Evolutionary conservation across 345 rosid genomes (phyloP).

Genomic region (Streptanthus diversifolius): DNA sequence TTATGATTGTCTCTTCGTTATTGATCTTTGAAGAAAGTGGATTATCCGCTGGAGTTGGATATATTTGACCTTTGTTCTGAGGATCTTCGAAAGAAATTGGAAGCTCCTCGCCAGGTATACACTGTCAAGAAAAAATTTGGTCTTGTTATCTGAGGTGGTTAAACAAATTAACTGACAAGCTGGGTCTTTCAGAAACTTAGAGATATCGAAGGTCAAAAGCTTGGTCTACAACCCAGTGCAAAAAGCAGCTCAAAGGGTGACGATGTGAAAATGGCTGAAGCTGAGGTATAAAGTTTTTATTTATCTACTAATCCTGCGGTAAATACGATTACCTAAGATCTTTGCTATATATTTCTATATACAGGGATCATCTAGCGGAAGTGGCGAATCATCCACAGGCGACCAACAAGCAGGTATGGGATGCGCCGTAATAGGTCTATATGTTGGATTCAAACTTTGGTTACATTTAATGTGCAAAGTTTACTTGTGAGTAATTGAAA

Average conservation of each 20-base stretch:
- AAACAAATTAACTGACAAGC: slow-evolving; percentile 2
- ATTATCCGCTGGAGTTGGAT: slow-evolving; percentile 91
- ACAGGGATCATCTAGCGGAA: slow-evolving; percentile 62
- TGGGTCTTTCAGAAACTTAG: slow-evolving; percentile 55
- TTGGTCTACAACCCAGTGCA: slow-evolving; percentile 63
- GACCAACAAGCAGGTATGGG: slow-evolving; percentile 50
- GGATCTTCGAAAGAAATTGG: slow-evolving; percentile 66
- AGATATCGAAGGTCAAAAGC: slow-evolving; percentile 83
- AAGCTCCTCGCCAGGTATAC: slow-evolving; percentile 84
- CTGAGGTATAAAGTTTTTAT: slow-evolving; percentile 44
- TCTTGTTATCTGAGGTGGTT: background rate
- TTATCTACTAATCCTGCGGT: background rate
- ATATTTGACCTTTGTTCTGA: slow-evolving; percentile 86
- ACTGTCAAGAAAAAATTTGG: background rate
- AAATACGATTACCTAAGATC: background rate
- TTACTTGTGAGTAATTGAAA: background rate
- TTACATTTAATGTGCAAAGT: background rate
- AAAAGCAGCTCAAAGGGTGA: slow-evolving; percentile 45
- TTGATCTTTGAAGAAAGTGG: slow-evolving; percentile 74
- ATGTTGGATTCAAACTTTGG: background rate
- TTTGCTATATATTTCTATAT: background rate
- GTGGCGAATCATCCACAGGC: slow-evolving; percentile 51
- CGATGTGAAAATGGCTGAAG: slow-evolving; percentile 73
- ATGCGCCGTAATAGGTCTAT: background rate
- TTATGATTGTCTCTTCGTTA: background rate